Evolutionary conservation across 179 eudicot species (phyloP).

Genomic region (Beta macrorhiza): DNA sequence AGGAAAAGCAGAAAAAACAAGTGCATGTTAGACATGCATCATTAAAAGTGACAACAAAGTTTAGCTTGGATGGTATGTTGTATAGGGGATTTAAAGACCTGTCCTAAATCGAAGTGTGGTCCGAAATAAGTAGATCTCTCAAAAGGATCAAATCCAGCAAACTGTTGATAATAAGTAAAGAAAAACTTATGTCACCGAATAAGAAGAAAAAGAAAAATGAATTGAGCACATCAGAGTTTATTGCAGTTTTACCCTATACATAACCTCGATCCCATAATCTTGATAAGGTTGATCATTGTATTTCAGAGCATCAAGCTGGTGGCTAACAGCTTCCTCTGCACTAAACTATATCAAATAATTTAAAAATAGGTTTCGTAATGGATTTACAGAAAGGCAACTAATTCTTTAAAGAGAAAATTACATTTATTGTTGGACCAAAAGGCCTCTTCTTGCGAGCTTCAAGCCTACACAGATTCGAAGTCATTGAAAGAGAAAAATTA

Average conservation of each 20-base stretch:
- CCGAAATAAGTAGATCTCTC: slow-evolving; percentile 95
- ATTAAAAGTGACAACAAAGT: background rate
- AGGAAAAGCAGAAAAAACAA: background rate
- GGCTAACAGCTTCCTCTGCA: slow-evolving; percentile 84
- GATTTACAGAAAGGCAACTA: background rate
- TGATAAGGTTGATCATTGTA: slow-evolving; percentile 86
- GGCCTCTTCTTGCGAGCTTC: slow-evolving; percentile 84
- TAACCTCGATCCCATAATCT: slow-evolving; percentile 90
- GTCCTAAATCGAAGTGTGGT: slow-evolving; percentile 92
- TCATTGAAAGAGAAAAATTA: slow-evolving; percentile 8
- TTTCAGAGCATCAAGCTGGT: slow-evolving; percentile 93
- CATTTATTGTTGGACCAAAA: slow-evolving; percentile 80
- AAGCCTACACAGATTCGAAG: slow-evolving; percentile 52
- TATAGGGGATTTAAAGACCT: slow-evolving; percentile 44
- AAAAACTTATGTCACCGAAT: background rate
- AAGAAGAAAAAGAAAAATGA: background rate
- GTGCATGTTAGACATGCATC: background rate
- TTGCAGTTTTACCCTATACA: slow-evolving; percentile 67
- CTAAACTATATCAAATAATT: slow-evolving; percentile 54
- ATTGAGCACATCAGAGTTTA: background rate
- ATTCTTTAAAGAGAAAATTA: slow-evolving; percentile 32
- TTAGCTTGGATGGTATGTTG: background rate
- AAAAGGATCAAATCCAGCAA: slow-evolving; percentile 98
- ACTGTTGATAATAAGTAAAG: slow-evolving; percentile 40
- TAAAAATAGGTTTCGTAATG: slow-evolving; percentile 19